Conservation (phyloP, 345 rosid genomes). For the Brassica juncea region DNA sequence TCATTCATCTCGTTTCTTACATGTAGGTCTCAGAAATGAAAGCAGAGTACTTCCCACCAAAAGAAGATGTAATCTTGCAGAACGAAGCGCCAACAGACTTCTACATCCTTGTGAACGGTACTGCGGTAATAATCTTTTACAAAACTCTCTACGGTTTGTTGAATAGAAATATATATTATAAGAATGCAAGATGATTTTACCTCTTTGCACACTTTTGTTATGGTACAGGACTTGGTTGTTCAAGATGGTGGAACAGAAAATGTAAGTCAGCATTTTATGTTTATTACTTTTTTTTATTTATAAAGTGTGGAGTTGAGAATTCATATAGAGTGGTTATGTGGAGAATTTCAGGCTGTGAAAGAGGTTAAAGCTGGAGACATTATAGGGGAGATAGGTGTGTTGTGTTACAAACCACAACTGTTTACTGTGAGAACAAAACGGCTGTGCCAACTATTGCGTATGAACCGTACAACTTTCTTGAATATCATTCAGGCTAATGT, state of each 20-base stretch:
- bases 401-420: slow-evolving; percentile 84
- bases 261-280: slow-evolving; percentile 38
- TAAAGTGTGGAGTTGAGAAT: slow-evolving; percentile 15
- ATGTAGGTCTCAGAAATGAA: slow-evolving; percentile 78
- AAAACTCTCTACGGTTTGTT: not conserved
- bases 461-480: slow-evolving; percentile 82
- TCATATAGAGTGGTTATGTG: slow-evolving; percentile 22
- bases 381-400: slow-evolving; percentile 85
- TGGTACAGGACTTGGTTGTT: slow-evolving; percentile 56
- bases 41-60: slow-evolving; percentile 85
- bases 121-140: slow-evolving; percentile 53
- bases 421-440: slow-evolving; percentile 90
- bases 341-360: slow-evolving; percentile 55
- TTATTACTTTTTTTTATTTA: not conserved
- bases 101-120: slow-evolving; percentile 68
- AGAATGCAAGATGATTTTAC: not conserved
- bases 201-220: not conserved
- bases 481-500: slow-evolving; percentile 86
- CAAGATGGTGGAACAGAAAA: slow-evolving; percentile 44
- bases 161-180: not conserved
- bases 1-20: not conserved
- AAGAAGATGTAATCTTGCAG: slow-evolving; percentile 81
- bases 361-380: slow-evolving; percentile 79
- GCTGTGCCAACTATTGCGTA: slow-evolving; percentile 79
- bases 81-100: slow-evolving; percentile 88